Base-by-base conservation (phyloP, 208 protist genomes). In the Acanthamoeba healyi region DNA sequence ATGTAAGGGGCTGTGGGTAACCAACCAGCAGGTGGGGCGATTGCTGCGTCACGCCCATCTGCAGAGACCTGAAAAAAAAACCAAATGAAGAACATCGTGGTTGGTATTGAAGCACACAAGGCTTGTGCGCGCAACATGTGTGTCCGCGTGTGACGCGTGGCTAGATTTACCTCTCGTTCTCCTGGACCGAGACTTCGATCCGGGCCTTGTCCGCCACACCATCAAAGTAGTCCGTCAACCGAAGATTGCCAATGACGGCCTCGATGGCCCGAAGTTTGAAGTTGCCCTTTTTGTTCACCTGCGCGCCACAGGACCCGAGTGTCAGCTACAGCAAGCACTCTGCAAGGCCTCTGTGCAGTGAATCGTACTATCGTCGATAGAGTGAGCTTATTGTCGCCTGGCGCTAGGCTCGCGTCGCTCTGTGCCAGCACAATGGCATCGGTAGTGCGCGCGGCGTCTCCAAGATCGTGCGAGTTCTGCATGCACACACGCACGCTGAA, bases 281-380 rank as follows among this genome's bases (percentile, higher is more conserved):
- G 2, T 84, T 84, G 74, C 74, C 74, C 46, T 84, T 84, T 26
- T 56, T 51, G 42, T 38, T 56, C 42, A 84, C 32, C 74, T 84
- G 74, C 32, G 6, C 24, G 15, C 56, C 56, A 26, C 14, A 58
- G 51, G n/a, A n/a, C n/a, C n/a, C 51, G 51, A 58, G 51, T n/a
- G n/a, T n/a, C n/a, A n/a, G n/a, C n/a, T n/a, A n/a, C n/a, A n/a
- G n/a, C n/a, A n/a, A n/a, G n/a, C n/a, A n/a, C n/a, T n/a, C n/a
- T n/a, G n/a, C n/a, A n/a, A n/a, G n/a, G n/a, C n/a, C n/a, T n/a
- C n/a, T n/a, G n/a, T n/a, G n/a, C n/a, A n/a, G 51, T 19, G 14
- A 22, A 19, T 0, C 32, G 38, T 42, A 44, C 67, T 15, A 12
- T 77, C 0, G 67, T 77, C 34, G 67, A 36, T 15, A 77, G 34